Conservation (phyloP, 1,139 yeast species). For the Candida labiduridarum region DNA sequence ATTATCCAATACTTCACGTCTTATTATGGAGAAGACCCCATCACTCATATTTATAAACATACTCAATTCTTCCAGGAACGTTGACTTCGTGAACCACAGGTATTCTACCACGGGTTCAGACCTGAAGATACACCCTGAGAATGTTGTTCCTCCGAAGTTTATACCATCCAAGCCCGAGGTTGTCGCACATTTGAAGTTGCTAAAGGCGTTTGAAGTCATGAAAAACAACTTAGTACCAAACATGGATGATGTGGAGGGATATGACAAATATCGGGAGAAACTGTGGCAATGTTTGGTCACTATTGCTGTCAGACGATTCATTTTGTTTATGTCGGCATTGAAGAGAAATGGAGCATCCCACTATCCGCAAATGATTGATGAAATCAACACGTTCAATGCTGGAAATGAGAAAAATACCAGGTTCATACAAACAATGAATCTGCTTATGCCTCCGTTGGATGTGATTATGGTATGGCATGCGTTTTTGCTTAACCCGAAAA, state of each 20-base stretch:
- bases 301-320: constrained; percentile 32
- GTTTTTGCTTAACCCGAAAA: constrained; percentile 19
- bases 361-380: background rate
- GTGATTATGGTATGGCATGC: constrained; percentile 46
- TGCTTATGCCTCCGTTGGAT: constrained; percentile 33
- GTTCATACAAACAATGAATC: background rate
- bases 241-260: constrained; percentile 4
- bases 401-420: background rate
- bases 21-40: too few species aligned
- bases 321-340: constrained; percentile 26
- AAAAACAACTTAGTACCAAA: constrained; percentile 17
- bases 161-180: background rate
- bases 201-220: constrained; percentile 29
- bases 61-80: background rate
- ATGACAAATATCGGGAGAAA: constrained; percentile 17
- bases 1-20: too few species aligned
- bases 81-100: background rate
- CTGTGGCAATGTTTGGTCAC: constrained; percentile 33
- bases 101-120: background rate
- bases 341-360: constrained; percentile 2
- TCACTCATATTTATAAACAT: background rate
- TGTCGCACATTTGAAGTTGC: constrained; percentile 33
- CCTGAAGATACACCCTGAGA: background rate
- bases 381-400: background rate
- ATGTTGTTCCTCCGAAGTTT: background rate